Conservation (phyloP, 1,139 yeast species). For the Geotrichum armillariae region DNA sequence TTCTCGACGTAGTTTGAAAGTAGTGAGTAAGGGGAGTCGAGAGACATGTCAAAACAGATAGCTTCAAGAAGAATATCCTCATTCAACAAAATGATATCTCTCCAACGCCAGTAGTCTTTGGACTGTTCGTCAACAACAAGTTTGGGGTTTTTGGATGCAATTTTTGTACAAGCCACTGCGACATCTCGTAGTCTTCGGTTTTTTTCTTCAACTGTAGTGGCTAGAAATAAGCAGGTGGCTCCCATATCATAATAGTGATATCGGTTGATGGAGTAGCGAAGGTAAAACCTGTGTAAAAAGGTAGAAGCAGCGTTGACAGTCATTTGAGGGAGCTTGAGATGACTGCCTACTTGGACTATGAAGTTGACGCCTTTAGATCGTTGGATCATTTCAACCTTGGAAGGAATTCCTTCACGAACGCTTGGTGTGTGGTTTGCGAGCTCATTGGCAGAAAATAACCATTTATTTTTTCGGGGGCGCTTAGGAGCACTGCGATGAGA, state of each 20-base stretch:
- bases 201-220: slow-evolving; percentile 54
- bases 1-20: slow-evolving; percentile 32
- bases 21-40: slow-evolving; percentile 46
- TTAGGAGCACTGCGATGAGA: neutral
- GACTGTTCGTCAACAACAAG: slow-evolving; percentile 48
- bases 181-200: slow-evolving; percentile 49
- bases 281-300: slow-evolving; percentile 52
- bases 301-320: slow-evolving; percentile 51
- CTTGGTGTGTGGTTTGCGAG: slow-evolving; percentile 39
- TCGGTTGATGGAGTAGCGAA: slow-evolving; percentile 44
- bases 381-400: slow-evolving; percentile 43
- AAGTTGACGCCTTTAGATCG: slow-evolving; percentile 51
- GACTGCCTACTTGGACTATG: slow-evolving; percentile 46
- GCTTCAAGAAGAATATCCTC: slow-evolving; percentile 51
- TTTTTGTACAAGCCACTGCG: slow-evolving; percentile 47
- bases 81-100: slow-evolving; percentile 44
- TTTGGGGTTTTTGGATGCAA: slow-evolving; percentile 46
- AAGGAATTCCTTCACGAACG: slow-evolving; percentile 40
- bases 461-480: slow-evolving; percentile 18
- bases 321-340: slow-evolving; percentile 47
- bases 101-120: slow-evolving; percentile 53
- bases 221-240: slow-evolving; percentile 51
- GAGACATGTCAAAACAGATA: slow-evolving; percentile 51
- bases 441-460: slow-evolving; percentile 22
- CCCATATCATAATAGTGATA: slow-evolving; percentile 48